Percentiles rank a stretch among this genome's conserved stretches.
Conservation (phyloP, 176 grass and related monocot species). For the Avena sativa region DNA sequence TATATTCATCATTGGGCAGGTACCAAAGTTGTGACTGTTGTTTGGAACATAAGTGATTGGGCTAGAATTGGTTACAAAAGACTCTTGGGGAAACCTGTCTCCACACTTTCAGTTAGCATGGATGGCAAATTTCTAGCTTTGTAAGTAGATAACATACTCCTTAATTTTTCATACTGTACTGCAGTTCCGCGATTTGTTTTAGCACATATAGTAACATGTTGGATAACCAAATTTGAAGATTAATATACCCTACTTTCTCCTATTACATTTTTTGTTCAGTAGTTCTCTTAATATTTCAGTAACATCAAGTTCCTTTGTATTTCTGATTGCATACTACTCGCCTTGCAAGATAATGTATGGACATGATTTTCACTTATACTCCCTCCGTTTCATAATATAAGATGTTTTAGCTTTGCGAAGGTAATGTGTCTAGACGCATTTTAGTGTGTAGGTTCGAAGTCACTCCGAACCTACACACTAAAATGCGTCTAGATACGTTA, state of each 20-base stretch:
- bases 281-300: background rate
- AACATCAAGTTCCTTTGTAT: background rate
- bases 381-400: no score
- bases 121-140: slow-evolving; percentile 93
- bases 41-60: slow-evolving; percentile 97
- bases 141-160: slow-evolving; percentile 62
- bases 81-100: slow-evolving; percentile 78
- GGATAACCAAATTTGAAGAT: background rate
- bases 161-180: slow-evolving; percentile 14
- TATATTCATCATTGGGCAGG: slow-evolving; percentile 55
- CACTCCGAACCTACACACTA: no score
- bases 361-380: background rate
- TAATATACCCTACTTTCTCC: background rate
- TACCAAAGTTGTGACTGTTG: slow-evolving; percentile 68
- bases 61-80: slow-evolving; percentile 90
- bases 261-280: background rate
- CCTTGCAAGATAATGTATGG: slow-evolving; percentile 8
- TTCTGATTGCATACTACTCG: background rate
- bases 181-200: slow-evolving; percentile 28
- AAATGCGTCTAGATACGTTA: no score
- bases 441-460: no score
- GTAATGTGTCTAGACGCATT: no score
- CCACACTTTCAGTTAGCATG: slow-evolving; percentile 92
- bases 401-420: no score
- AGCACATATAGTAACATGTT: slow-evolving; percentile 21